Conservation (phyloP, 768 basidiomycete species). For the Pleurotus tuber-regium region DNA sequence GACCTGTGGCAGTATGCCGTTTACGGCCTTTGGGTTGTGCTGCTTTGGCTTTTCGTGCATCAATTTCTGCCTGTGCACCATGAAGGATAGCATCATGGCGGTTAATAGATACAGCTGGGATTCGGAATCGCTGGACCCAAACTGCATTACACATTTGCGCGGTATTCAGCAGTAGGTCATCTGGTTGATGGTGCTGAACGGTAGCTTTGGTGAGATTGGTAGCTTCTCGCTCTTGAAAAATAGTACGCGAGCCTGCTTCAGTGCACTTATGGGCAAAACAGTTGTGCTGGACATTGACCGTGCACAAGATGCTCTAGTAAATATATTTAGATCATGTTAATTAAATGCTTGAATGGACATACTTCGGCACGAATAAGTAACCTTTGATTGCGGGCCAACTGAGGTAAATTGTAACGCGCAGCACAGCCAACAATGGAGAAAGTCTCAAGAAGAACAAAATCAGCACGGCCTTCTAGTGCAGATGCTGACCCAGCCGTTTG, state of each 20-base stretch:
- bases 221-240: slow-evolving; percentile 18
- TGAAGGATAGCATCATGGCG: too few species aligned
- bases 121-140: slow-evolving; percentile 17
- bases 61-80: background rate
- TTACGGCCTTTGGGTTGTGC: background rate
- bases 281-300: slow-evolving; percentile 25
- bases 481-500: too few species aligned
- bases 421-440: too few species aligned
- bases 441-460: too few species aligned
- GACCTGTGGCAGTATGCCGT: background rate
- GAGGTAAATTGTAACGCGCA: too few species aligned
- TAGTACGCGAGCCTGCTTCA: slow-evolving; percentile 5
- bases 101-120: background rate
- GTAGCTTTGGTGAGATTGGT: background rate
- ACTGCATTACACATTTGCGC: slow-evolving; percentile 25
- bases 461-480: too few species aligned
- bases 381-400: too few species aligned
- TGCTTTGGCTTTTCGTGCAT: background rate
- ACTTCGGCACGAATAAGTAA: too few species aligned
- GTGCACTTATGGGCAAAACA: slow-evolving; percentile 18
- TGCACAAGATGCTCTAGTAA: slow-evolving; percentile 22
- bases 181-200: slow-evolving; percentile 1
- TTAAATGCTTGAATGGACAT: too few species aligned
- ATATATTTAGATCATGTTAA: too few species aligned
- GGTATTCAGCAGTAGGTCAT: slow-evolving; percentile 21